Evolutionary conservation across 371 early-diverging fungal genomes (phyloP).

Genomic region (Fennellomyces sp.): DNA sequence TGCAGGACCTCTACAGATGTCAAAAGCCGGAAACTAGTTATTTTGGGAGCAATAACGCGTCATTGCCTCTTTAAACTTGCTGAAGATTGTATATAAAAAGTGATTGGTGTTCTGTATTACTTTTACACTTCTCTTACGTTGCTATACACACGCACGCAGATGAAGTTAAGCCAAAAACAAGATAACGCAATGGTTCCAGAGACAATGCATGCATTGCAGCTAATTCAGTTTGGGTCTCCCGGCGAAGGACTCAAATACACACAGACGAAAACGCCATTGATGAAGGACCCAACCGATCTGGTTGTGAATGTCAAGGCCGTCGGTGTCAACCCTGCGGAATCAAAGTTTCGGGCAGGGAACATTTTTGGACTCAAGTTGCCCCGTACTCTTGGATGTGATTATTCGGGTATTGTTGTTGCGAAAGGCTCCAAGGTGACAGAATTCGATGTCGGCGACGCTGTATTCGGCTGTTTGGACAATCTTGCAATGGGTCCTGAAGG

Average conservation of each 20-base stretch:
- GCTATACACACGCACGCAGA: no score
- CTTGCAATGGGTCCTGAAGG: no score
- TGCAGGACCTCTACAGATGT: no score
- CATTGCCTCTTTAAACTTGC: no score
- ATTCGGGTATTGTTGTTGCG: constrained; percentile 39
- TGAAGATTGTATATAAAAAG: no score
- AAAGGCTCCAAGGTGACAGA: constrained; percentile 35
- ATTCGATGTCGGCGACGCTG: constrained; percentile 50
- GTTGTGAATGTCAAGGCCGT: constrained; percentile 57
- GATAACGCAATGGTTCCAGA: no score
- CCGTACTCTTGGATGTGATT: no score
- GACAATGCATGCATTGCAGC: constrained; percentile 43
- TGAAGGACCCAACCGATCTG: constrained; percentile 34
- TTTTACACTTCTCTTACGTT: no score
- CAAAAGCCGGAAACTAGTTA: no score
- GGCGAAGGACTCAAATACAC: constrained; percentile 29
- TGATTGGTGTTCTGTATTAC: no score
- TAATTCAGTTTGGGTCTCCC: constrained; percentile 25
- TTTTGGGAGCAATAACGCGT: no score
- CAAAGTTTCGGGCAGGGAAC: constrained; percentile 41
- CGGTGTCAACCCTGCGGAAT: constrained; percentile 67
- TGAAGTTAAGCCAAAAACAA: no score
- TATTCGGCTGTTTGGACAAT: constrained; percentile 50
- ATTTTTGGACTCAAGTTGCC: neutral
- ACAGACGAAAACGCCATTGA: constrained; percentile 22